Evolutionary conservation across 345 rosid genomes (phyloP).

Genomic region (Sisymbrium altissimum): DNA sequence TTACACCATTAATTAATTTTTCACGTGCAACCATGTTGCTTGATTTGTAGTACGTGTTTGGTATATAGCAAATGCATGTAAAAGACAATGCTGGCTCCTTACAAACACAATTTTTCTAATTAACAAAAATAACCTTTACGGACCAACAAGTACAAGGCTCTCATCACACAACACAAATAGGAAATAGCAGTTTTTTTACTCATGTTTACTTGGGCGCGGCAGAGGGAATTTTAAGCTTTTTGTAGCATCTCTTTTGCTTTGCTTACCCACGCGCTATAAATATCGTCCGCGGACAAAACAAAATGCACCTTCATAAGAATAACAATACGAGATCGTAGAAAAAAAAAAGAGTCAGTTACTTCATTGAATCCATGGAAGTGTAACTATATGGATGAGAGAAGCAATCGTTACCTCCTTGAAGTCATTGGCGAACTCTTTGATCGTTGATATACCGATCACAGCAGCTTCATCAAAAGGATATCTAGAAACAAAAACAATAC

Average conservation of each 20-base stretch:
- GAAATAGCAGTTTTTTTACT: neutral
- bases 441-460: conserved; percentile 56
- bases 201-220: conserved; percentile 16
- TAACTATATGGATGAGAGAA: neutral
- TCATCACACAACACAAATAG: neutral
- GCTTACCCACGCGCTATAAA: conserved; percentile 54
- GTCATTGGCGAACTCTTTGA: conserved; percentile 61
- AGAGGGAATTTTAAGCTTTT: conserved; percentile 66
- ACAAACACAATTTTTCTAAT: too few species aligned
- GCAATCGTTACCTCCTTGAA: conserved; percentile 65
- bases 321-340: neutral
- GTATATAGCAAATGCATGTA: too few species aligned
- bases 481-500: conserved; percentile 34
- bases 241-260: conserved; percentile 64
- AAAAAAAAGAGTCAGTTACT: neutral
- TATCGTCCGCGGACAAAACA: conserved; percentile 58
- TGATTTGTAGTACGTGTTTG: too few species aligned
- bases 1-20: too few species aligned
- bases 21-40: too few species aligned
- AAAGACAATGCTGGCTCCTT: too few species aligned
- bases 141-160: too few species aligned
- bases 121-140: too few species aligned
- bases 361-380: neutral
- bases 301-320: conserved; percentile 64
- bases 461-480: conserved; percentile 91